Base-by-base conservation (phyloP, 2,329 filamentous ascomycete species). In the Claviceps pusilla region DNA sequence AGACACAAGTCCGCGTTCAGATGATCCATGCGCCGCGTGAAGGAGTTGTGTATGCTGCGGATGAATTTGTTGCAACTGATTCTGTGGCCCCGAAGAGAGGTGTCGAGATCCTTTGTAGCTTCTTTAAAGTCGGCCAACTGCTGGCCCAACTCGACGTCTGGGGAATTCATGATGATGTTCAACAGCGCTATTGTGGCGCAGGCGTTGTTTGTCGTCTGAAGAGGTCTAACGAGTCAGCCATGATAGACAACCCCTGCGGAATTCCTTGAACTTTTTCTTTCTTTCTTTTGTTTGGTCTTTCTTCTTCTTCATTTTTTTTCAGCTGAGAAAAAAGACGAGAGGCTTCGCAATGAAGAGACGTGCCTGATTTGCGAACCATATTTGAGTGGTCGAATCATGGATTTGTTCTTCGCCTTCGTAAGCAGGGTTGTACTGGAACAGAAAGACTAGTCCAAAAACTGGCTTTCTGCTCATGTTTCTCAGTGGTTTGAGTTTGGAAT, bases 361-460 rank as follows among this genome's bases (percentile, higher is more conserved):
- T 65, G 87, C 85, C 71, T 95, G 91, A 63, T 96, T 96, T 33
- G 90, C 89, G 67, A 96, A 97, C 91, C 93, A 98, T 19, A 97
- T 72, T 3, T 53, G 51, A n/a, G 53, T 57, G 3, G 58, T 53
- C 3, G 79, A 71, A 48, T 71, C 73, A 57, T 77, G 73, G 54
- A 75, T 62, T 72, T 79, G 62, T 71, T 78, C 60, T 66, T 80
- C 75, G n/a, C 76, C 74, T 37, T 79, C 68, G 12, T 57, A 41
- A 52, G 74, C 77, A 35, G 78, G 76, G 60, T 81, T 63, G 58
- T 78, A 95, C 56, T 84, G 80, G 62, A 89, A 95, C 1, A 95
- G 77, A 58, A 97, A 93, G 51, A 98, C 86, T n/a, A 97, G 71
- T 3, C 91, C 91, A 61, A 88, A 82, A 2, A 93, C 77, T 1